These are phyloP conservation scores for Alternaria consortialis DNA, from an alignment of 2,329 filamentous ascomycete species.

Conservation along the genomic window DNA sequence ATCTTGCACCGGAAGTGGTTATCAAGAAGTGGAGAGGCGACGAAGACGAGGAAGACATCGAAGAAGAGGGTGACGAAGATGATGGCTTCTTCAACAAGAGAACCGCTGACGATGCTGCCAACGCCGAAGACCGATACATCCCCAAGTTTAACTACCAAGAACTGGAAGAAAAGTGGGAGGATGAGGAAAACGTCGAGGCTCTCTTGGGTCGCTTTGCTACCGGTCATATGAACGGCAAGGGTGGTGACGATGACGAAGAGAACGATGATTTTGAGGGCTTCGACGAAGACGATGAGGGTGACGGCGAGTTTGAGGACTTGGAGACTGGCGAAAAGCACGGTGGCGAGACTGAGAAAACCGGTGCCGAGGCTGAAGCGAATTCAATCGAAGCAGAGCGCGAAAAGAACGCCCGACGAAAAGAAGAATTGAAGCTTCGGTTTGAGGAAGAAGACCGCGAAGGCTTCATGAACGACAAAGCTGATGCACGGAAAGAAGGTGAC, in stretches of 20 bases:
- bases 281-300: slow-evolving; percentile 70
- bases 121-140: slow-evolving; percentile 77
- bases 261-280: slow-evolving; percentile 67
- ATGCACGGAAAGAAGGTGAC: slow-evolving; percentile 73
- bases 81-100: slow-evolving; percentile 70
- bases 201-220: slow-evolving; percentile 80
- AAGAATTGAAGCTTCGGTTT: slow-evolving; percentile 92
- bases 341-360: slow-evolving; percentile 50
- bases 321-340: slow-evolving; percentile 75
- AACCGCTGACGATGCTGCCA: slow-evolving; percentile 58
- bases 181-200: slow-evolving; percentile 77
- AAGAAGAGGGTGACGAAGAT: slow-evolving; percentile 68
- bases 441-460: slow-evolving; percentile 98
- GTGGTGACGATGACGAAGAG: slow-evolving; percentile 48
- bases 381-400: slow-evolving; percentile 87
- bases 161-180: slow-evolving; percentile 85
- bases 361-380: slow-evolving; percentile 56
- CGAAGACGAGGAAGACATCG: slow-evolving; percentile 60
- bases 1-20: slow-evolving; percentile 77
- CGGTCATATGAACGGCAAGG: slow-evolving; percentile 64
- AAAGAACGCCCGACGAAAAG: slow-evolving; percentile 89
- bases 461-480: slow-evolving; percentile 87
- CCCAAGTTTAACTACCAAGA: slow-evolving; percentile 82
- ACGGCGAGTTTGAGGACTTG: slow-evolving; percentile 85
- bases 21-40: slow-evolving; percentile 82